Base-by-base conservation (phyloP, 176 grass and related monocot genomes). In the Secale cereale region DNA sequence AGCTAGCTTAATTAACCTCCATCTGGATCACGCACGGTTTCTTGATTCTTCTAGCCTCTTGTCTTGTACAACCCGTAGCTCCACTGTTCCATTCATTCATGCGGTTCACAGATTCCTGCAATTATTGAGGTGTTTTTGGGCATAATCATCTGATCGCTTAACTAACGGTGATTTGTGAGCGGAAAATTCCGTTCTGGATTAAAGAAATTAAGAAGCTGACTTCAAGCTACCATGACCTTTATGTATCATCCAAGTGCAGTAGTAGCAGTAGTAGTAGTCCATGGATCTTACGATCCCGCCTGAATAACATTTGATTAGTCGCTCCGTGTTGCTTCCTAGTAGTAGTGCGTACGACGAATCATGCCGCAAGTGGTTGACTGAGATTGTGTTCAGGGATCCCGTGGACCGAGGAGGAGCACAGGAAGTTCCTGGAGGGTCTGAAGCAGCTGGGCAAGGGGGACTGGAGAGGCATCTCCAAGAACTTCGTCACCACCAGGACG, bases 341-440 rank as follows among this genome's bases (percentile, higher is more conserved):
- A 15, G 7, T 22, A 56, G 19, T 12, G 1, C 15, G 3, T 66
- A 14, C 54, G 23, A 60, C 39, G 46, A 30, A 66, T 79, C 66
- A 25, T 25, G 70, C 20, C 4, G 11, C 23, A n/a, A n/a, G n/a
- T 76, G 59, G 23, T 66, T 77, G 70, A 25, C 7, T 37, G 61
- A 74, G 52, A 75, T 4, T 39, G 45, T 76, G 77, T 14, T 22
- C 78, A 98, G 97, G 97, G n/a, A 75, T 95, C 8, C 93, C 96
- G 6, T 98, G 96, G 96, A 95, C 96, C 8, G 96, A 94, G 86
- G 93, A 95, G 87, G 96, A 98, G 86, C 97, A 98, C 92, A 82
- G 78, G 73, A 96, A 89, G 28, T 98, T 98, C 83, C 64, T 98
- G 17, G 88, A 87, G 14, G 97, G 97, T 3, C 81, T 98, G 70